Base-by-base conservation (phyloP, 2,329 filamentous ascomycete species). In the Stagonosporopsis chrysanthemi region DNA sequence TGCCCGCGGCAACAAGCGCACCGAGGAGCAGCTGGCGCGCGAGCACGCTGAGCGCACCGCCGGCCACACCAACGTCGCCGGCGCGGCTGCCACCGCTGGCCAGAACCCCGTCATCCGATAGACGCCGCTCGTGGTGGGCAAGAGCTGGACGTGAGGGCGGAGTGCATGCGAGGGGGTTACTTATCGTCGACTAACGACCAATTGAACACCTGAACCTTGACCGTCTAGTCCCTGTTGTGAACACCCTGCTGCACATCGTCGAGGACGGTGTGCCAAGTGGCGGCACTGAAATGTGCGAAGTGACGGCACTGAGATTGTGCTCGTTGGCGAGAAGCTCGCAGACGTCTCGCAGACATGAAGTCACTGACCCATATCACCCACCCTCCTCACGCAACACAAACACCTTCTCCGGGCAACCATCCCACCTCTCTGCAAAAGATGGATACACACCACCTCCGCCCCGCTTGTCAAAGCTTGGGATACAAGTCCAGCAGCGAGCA, bases 1-100 rank as follows among this genome's bases (percentile, higher is more conserved):
- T 43, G 70, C 69, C 19, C 64, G 67, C 24, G 72, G 72, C 24
- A 75, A 75, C 60, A 75, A 72, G 67, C 63, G 64, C 45, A 75
- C 71, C 2, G 71, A 75, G 54, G 71, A 75, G 28, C 67, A 75
- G 58, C 59, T 75, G 35, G 66, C 46, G 41, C 58, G 57, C 40
- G 71, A 75, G 61, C 52, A 61, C 17, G 63, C 39, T 36, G 66
- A 70, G 56, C 58, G 65, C 36, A 66, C 70, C 44, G 60, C 64
- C 28, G 52, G 28, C 19, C 56, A 54, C 35, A 58, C 44, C 35
- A 53, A 53, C 41, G 15, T 52, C 14, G 22, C 6, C 29, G 45
- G 56, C 22, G 56, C 56, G 4, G 29, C 50, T 42, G 39, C 50
- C 35, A 54, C 56, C 14, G 56, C 56, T 42, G 56, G 56, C 45